Evolutionary conservation across 306 rosid species (phyloP).

Genomic region (Cucumis hystrix): DNA sequence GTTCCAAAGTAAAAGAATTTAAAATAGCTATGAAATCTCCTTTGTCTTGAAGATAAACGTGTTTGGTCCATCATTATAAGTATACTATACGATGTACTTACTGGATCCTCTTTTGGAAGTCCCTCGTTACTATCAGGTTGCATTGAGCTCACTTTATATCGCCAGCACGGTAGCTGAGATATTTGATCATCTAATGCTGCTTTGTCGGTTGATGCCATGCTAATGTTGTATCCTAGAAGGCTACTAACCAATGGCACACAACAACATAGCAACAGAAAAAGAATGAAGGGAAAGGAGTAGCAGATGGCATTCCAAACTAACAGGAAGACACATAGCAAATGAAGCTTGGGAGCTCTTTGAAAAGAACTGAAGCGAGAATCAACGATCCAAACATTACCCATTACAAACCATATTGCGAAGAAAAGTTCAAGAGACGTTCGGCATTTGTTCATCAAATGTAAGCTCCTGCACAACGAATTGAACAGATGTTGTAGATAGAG

Average conservation of each 20-base stretch:
- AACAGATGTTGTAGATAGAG: neutral
- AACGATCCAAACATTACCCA: constrained; percentile 94
- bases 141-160: constrained; percentile 24
- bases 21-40: neutral
- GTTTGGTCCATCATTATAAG: neutral
- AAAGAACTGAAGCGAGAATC: constrained; percentile 79
- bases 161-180: constrained; percentile 68
- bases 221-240: constrained; percentile 91
- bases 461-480: constrained; percentile 35
- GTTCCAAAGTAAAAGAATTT: neutral
- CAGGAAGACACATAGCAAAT: constrained; percentile 62
- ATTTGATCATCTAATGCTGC: constrained; percentile 88
- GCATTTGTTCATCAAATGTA: constrained; percentile 69
- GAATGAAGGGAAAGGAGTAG: constrained; percentile 92
- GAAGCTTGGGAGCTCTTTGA: constrained; percentile 64
- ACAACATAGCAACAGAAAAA: constrained; percentile 74
- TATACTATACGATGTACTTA: constrained; percentile 24
- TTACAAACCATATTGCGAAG: constrained; percentile 97
- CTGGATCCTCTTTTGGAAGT: constrained; percentile 44
- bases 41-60: neutral
- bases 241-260: constrained; percentile 70
- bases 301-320: constrained; percentile 89
- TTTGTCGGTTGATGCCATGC: constrained; percentile 49
- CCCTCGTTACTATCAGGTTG: constrained; percentile 26
- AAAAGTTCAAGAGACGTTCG: constrained; percentile 72